These are phyloP conservation scores for Parathielavia hyrcaniae DNA, from an alignment of 495 filamentous ascomycete species.

Conservation along the genomic window DNA sequence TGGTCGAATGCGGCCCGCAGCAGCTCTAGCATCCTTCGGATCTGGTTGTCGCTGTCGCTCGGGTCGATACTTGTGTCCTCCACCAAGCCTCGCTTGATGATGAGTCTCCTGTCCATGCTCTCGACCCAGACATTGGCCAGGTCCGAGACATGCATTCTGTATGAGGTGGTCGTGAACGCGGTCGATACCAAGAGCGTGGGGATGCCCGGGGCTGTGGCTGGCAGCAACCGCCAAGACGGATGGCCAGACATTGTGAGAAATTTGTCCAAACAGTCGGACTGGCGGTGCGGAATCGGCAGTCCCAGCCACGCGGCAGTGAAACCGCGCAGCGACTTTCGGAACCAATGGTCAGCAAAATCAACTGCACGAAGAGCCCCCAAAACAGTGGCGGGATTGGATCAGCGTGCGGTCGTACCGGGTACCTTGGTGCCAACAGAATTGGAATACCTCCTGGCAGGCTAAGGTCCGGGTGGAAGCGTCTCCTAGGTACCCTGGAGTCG, in stretches of 20 bases:
- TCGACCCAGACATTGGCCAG: slow-evolving; percentile 82
- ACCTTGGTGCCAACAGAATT: no score
- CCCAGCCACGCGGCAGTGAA: background rate
- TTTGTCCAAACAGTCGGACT: background rate
- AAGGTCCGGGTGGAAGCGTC: no score
- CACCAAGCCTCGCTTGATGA: slow-evolving; percentile 59
- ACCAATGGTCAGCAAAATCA: no score
- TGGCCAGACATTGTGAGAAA: slow-evolving; percentile 23
- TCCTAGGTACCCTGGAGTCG: no score
- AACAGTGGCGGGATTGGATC: no score
- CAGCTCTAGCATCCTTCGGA: slow-evolving; percentile 65
- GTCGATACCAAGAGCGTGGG: slow-evolving; percentile 43
- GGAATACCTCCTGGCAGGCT: no score
- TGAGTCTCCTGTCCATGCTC: slow-evolving; percentile 53
- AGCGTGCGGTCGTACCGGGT: no score
- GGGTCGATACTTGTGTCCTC: slow-evolving; percentile 78
- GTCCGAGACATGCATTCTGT: slow-evolving; percentile 74
- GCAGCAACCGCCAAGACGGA: slow-evolving; percentile 33
- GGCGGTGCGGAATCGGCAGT: background rate
- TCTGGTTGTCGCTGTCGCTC: slow-evolving; percentile 64
- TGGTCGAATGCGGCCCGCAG: slow-evolving; percentile 56
- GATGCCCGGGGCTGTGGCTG: slow-evolving; percentile 30
- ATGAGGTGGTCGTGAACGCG: slow-evolving; percentile 45
- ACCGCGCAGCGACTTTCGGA: no score
- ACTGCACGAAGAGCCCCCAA: no score